Evolutionary conservation across 2,329 filamentous ascomycete genomes (phyloP).

Genomic region (Hypoxylon sp.): DNA sequence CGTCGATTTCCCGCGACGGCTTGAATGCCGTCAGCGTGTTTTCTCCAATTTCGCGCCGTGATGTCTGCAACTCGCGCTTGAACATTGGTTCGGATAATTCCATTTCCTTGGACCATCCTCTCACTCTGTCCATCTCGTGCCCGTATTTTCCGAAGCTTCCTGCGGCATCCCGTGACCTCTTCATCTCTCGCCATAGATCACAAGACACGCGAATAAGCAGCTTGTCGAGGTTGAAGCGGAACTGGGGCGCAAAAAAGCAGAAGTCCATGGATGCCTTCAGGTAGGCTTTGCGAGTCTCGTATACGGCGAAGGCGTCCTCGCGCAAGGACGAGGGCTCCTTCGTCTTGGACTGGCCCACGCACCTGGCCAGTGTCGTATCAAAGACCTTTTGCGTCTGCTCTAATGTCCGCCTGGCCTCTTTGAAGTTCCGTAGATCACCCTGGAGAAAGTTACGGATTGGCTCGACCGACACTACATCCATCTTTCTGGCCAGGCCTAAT

Average conservation of each 20-base stretch:
- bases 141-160: conserved; percentile 71
- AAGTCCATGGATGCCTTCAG: conserved; percentile 94
- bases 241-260: conserved; percentile 84
- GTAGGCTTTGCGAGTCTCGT: conserved; percentile 90
- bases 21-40: conserved; percentile 73
- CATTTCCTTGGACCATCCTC: conserved; percentile 94
- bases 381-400: conserved; percentile 85
- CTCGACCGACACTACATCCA: conserved; percentile 80
- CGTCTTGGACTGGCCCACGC: conserved; percentile 84
- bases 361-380: conserved; percentile 81
- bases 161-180: conserved; percentile 71
- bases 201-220: conserved; percentile 83
- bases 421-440: conserved; percentile 84
- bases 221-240: conserved; percentile 84
- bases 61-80: conserved; percentile 78
- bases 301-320: conserved; percentile 95
- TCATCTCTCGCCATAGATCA: conserved; percentile 90
- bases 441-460: conserved; percentile 81
- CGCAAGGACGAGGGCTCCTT: conserved; percentile 91
- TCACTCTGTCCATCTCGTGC: conserved; percentile 87
- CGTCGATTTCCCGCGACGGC: conserved; percentile 90
- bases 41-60: conserved; percentile 84
- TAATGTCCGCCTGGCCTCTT: conserved; percentile 78
- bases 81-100: conserved; percentile 86
- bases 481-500: conserved; percentile 75